Percentiles rank a stretch among this genome's conserved stretches.
Evolutionary conservation across 129 eudicot species (phyloP).

Genomic region (Helichrysum umbraculigerum): DNA sequence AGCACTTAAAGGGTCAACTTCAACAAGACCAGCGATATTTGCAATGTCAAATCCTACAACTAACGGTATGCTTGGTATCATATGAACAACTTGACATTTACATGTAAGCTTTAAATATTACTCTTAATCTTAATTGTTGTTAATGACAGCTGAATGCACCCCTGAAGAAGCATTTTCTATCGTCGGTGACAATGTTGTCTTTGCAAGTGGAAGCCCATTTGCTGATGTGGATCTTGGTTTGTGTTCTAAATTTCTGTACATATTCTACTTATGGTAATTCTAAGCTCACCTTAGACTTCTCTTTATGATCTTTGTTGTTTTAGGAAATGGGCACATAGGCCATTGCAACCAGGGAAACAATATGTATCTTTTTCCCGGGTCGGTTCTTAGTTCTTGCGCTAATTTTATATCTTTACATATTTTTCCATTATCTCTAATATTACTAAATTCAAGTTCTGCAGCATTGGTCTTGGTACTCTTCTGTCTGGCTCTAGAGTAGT

Average conservation of each 20-base stretch:
- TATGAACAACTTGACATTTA: slow-evolving; percentile 3
- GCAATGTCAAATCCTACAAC: slow-evolving; percentile 97
- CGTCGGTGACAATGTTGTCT: slow-evolving; percentile 79
- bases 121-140: neutral
- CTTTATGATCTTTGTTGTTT: neutral
- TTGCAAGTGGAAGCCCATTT: slow-evolving; percentile 98
- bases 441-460: slow-evolving; percentile 32
- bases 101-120: neutral
- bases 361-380: slow-evolving; percentile 99
- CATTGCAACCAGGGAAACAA: slow-evolving; percentile 97
- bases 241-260: slow-evolving; percentile 25
- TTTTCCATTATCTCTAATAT: slow-evolving; percentile 9
- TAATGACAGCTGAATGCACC: slow-evolving; percentile 85
- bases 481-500: slow-evolving; percentile 82
- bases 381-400: slow-evolving; percentile 25
- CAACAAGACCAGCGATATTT: slow-evolving; percentile 96
- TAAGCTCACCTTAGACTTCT: neutral
- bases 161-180: slow-evolving; percentile 89
- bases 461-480: slow-evolving; percentile 96
- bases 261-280: slow-evolving; percentile 14
- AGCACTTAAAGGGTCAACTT: slow-evolving; percentile 87
- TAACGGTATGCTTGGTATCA: slow-evolving; percentile 55
- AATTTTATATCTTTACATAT: neutral
- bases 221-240: slow-evolving; percentile 86
- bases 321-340: slow-evolving; percentile 86